These are phyloP conservation scores for Venustampulla echinocandica DNA, from an alignment of 495 filamentous ascomycete species.

Conservation along the genomic window DNA sequence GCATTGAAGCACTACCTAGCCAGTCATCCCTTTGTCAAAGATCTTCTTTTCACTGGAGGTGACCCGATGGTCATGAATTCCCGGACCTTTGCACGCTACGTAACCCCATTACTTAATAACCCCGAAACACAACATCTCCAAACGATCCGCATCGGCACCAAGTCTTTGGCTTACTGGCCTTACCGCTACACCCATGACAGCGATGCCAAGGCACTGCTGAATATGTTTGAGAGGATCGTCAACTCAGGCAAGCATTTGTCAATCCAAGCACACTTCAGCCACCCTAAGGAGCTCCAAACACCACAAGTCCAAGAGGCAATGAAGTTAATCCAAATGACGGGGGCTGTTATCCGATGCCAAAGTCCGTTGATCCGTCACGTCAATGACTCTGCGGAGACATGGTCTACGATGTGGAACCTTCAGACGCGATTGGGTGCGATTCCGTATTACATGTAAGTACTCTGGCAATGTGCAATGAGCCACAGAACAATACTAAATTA, in stretches of 20 bases:
- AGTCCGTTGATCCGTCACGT: not conserved
- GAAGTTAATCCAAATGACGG: not conserved
- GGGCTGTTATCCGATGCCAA: not conserved
- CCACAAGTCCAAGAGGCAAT: constrained; percentile 5
- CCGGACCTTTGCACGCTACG: not conserved
- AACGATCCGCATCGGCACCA: not conserved
- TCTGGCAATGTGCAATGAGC: too few relatives aligned
- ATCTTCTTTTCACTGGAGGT: constrained; percentile 1
- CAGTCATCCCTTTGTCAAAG: not conserved
- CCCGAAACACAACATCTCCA: not conserved
- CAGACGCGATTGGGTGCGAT: not conserved
- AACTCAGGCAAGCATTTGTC: constrained; percentile 2
- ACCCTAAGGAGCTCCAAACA: constrained; percentile 3
- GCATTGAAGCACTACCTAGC: not conserved
- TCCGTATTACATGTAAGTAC: constrained; percentile 2
- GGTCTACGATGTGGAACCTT: not conserved
- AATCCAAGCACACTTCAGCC: constrained; percentile 10
- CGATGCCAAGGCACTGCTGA: not conserved
- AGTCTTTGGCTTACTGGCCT: constrained; percentile 1
- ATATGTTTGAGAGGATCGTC: constrained; percentile 5
- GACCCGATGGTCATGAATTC: not conserved
- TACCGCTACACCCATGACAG: not conserved
- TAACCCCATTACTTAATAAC: not conserved
- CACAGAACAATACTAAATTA: not conserved
- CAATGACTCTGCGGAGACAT: not conserved